Evolutionary conservation across 2,329 filamentous ascomycete species (phyloP), one percentile per base, ranked within the genome.

Genomic region (Trichoderma gracile): DNA sequence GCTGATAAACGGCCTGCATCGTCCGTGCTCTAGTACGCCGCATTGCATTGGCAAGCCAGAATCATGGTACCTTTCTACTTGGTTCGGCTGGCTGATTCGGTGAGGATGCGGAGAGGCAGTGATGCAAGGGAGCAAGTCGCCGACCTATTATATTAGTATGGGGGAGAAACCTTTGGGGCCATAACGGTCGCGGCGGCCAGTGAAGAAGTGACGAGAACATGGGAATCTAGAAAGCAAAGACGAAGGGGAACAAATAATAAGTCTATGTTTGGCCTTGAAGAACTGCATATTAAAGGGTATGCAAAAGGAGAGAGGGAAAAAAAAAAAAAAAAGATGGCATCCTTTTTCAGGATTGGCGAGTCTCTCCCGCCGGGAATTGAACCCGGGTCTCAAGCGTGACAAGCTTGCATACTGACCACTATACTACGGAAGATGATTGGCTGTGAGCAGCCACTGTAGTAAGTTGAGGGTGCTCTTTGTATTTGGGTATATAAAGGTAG

Each of bases 351-450:
- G 64, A 66, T 14, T 10, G 59, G 59, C 59, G 59, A 49, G 21
- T 9, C 67, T 68, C 67, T 68, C 67, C 67, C 67, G 67, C 67
- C 67, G 67, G 67, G 67, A 68, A 68, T 68, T 68, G 67, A 68
- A 68, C 67, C 67, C 67, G 66, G 67, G 67, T 68, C 67, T 68
- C 67, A 67, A 68, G 67, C 67, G 67, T 68, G 67, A 68, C 66
- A 68, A 68, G 67, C 67, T 68, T 67, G 67, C 67, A 68, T 68
- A 68, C 67, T 68, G 67, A 68, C 67, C 67, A 68, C 67, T 68
- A 68, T 68, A 68, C 67, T 68, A 68, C 67, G 67, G 67, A 68
- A 65, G 64, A 67, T 65, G 14, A 43, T 56, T 64, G 62, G 45
- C 55, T 64, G 62, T 64, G 62, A 43, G 23, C 62, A 64, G 55